Base-by-base conservation (phyloP, 2,329 filamentous ascomycete species). In the Fonsecaea multimorphosa region DNA sequence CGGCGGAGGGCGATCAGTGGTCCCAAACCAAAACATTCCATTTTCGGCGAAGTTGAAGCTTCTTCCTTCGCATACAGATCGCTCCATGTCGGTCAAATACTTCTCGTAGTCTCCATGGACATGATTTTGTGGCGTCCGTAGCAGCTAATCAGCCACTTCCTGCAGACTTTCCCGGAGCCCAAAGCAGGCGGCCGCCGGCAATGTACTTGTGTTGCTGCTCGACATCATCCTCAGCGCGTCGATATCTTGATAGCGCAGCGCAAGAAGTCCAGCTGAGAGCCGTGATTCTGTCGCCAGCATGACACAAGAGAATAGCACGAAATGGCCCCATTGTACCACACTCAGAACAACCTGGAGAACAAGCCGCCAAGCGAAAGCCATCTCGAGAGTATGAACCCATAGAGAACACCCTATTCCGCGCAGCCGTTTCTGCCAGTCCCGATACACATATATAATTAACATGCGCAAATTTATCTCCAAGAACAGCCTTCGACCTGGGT, bases 11-110 rank as follows among this genome's bases (percentile, higher is more conserved):
- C 19, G 29, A 61, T 44, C n/a, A 38, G 19, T 16, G 65, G 61
- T 46, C 61, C 65, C 24, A 67, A 49, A 9, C 61, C 65, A 31
- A 38, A 67, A 19, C 40, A 54, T 24, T 61, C 65, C 14, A n/a
- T 16, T 54, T 22, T 56, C 51, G 9, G 65, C 65, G 19, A 61
- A 29, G n/a, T 61, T 49, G 38, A 67, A 64, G 36, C 29, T 61
- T 51, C 61, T 31, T 1, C 64, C 64, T 34, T 58, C 46, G 32
- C 60, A 66, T 1, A 34, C 52, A 22, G 64, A n/a, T n/a, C n/a
- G 58, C 27, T 32, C 40, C 32, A 66, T 53, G 24, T 66, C 64
- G 22, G 24, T 51, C 24, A 44, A 22, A 38, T 34, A 66, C 19
- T 29, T 53, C 29, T 66, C 59, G 27, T 34, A 51, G 38, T 59